A percentile compares a stretch with the other conserved stretches of the same genome.
Conservation (phyloP, 345 rosid genomes). For the Corymbia maculata region DNA sequence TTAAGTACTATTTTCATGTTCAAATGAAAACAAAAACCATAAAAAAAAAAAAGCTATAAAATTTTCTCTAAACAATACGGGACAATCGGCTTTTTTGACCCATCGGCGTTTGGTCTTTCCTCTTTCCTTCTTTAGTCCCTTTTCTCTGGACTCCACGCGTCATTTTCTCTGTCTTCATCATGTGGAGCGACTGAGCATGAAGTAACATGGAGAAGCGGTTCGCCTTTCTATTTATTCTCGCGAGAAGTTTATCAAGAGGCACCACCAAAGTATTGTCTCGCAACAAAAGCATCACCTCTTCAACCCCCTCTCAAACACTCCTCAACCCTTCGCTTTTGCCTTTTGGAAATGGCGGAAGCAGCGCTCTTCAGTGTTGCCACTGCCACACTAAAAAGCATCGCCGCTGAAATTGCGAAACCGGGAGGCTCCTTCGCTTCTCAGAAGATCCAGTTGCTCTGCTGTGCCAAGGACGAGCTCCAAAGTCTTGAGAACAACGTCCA, state of each 20-base stretch:
- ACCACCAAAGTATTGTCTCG: background rate
- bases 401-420: background rate
- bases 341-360: background rate
- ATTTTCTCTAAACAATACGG: background rate
- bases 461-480: background rate
- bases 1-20: background rate
- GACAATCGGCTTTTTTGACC: too few species aligned
- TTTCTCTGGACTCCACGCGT: too few species aligned
- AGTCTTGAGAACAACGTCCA: fast-evolving
- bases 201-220: background rate
- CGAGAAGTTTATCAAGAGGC: background rate
- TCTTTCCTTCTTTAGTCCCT: too few species aligned
- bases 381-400: background rate
- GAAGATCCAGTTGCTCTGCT: too few species aligned
- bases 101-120: too few species aligned
- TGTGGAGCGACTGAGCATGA: too few species aligned
- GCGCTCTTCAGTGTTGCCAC: background rate
- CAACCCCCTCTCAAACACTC: background rate
- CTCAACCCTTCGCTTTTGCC: background rate
- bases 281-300: background rate
- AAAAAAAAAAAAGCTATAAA: fast-evolving
- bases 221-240: background rate
- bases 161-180: background rate
- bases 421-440: background rate
- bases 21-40: background rate